These are phyloP conservation scores for Pyrenula aspistea DNA, from an alignment of 495 filamentous ascomycete genomes.

Conservation along the genomic window DNA sequence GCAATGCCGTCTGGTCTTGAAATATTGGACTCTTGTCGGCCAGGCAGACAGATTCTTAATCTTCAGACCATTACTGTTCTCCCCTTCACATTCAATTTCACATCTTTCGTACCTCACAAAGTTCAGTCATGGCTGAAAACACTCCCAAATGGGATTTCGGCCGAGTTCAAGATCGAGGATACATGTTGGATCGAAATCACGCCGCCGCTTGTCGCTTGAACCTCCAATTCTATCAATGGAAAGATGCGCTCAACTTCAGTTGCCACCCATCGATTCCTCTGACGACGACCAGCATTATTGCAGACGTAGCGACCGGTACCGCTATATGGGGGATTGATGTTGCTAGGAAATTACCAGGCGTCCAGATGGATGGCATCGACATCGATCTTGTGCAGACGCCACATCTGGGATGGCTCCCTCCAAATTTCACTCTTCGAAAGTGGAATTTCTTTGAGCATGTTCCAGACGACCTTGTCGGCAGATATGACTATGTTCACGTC, in stretches of 20 bases:
- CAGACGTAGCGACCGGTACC: constrained; percentile 12
- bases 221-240: constrained; percentile 16
- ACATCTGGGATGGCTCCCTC: constrained; percentile 12
- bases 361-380: constrained; percentile 11
- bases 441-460: constrained; percentile 15
- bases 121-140: background rate
- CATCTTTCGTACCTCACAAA: too few species aligned
- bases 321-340: constrained; percentile 13
- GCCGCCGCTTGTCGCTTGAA: constrained; percentile 10
- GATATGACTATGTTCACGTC: constrained; percentile 25
- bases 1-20: too few species aligned
- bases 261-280: constrained; percentile 8
- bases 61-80: too few species aligned
- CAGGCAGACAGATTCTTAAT: too few species aligned
- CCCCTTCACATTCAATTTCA: too few species aligned
- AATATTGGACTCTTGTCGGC: too few species aligned
- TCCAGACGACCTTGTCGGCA: constrained; percentile 9
- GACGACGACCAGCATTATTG: constrained; percentile 2
- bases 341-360: background rate
- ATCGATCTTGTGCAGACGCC: constrained; percentile 14
- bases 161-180: constrained; percentile 9
- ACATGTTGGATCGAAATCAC: constrained; percentile 9
- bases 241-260: constrained; percentile 10
- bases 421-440: constrained; percentile 10
- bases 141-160: background rate